phyloP scores from a whole-genome alignment of 352 stramenopile genomes.

The Globisporangium sylvaticum region DNA sequence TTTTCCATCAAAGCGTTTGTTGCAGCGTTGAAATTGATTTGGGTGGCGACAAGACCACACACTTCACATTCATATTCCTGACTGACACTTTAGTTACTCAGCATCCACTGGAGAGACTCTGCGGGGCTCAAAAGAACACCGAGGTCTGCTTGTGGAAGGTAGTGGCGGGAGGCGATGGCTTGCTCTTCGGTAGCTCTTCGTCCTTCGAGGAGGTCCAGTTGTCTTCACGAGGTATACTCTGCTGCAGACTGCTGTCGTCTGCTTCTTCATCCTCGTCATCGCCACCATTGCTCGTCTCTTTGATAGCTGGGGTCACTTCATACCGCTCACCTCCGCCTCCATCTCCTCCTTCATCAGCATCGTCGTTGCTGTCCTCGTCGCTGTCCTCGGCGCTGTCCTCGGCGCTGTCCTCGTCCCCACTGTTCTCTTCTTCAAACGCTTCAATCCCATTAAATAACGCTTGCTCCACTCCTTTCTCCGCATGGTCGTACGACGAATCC shows the following conservation, averaged over 20 bases:
- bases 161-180: neutral
- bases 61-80: neutral
- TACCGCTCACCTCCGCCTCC: neutral
- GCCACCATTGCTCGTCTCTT: neutral
- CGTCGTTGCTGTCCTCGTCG: conserved; percentile 1
- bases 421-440: conserved; percentile 21
- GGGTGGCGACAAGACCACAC: neutral
- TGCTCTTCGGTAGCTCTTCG: neutral
- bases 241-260: neutral
- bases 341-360: neutral
- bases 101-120: neutral
- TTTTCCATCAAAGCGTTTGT: neutral
- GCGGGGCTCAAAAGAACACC: conserved; percentile 15
- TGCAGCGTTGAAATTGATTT: neutral
- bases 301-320: neutral
- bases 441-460: conserved; percentile 13
- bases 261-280: neutral
- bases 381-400: conserved; percentile 5
- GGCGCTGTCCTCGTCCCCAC: conserved; percentile 14
- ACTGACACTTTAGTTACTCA: neutral
- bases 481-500: conserved; percentile 6
- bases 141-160: conserved; percentile 16
- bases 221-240: neutral
- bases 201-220: neutral
- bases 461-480: neutral